Evolutionary conservation across 2,329 filamentous ascomycete species (phyloP).

Genomic region (Scopulariopsis brevicaulis): DNA sequence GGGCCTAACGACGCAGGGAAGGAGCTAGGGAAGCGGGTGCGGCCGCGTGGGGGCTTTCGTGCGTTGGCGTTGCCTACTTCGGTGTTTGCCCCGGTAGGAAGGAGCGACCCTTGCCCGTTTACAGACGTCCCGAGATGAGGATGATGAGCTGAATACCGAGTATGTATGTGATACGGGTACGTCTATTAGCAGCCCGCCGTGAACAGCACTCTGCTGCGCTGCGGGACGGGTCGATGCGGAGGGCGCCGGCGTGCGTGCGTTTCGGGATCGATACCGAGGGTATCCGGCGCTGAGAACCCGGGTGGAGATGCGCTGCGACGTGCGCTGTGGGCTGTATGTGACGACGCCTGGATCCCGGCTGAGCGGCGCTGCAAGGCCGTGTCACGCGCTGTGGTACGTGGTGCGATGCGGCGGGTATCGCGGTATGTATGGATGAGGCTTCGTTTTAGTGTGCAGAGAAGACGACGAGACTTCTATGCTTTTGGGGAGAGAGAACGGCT

Average conservation of each 20-base stretch:
- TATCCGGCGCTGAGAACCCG: background rate
- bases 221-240: background rate
- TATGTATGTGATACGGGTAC: no score
- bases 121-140: no score
- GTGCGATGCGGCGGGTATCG: no score
- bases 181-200: no score
- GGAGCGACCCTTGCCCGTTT: background rate
- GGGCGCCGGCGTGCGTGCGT: background rate
- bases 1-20: background rate
- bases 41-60: background rate
- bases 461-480: no score
- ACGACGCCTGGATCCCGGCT: background rate
- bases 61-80: background rate
- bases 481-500: no score
- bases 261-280: background rate
- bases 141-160: no score
- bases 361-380: background rate
- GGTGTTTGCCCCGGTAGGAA: background rate
- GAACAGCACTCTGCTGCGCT: background rate
- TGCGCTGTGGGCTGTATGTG: background rate
- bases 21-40: background rate
- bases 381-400: no score
- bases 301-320: background rate
- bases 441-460: no score
- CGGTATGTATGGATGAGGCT: no score